These are phyloP conservation scores for Fusarium staphyleae DNA, from an alignment of 2,329 filamentous ascomycete species.

Conservation along the genomic window DNA sequence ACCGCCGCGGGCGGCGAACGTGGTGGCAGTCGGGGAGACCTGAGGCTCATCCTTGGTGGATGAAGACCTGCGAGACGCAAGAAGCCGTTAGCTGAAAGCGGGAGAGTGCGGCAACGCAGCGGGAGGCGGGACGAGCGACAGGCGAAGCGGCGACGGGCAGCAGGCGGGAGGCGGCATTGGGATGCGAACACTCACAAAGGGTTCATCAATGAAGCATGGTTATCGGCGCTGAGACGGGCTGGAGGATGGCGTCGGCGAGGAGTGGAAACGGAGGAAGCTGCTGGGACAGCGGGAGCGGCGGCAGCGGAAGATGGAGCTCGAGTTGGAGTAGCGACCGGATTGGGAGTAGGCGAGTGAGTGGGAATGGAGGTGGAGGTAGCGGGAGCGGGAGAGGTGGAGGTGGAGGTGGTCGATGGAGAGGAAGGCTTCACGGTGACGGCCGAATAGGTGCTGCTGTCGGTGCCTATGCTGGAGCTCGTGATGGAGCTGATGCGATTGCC, in stretches of 20 bases:
- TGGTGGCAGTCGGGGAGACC: slow-evolving; percentile 58
- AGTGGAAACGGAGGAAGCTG: slow-evolving; percentile 29
- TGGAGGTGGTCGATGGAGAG: slow-evolving; percentile 32
- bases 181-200: slow-evolving; percentile 38
- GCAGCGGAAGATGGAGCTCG: slow-evolving; percentile 29
- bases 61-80: slow-evolving; percentile 36
- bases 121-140: slow-evolving; percentile 21
- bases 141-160: slow-evolving; percentile 25
- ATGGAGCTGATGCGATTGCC: slow-evolving; percentile 63
- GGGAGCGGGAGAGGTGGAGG: slow-evolving; percentile 38
- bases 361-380: slow-evolving; percentile 47
- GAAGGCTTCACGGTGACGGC: slow-evolving; percentile 67
- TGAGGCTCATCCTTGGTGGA: slow-evolving; percentile 51
- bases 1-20: slow-evolving; percentile 52
- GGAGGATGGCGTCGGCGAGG: slow-evolving; percentile 30
- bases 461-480: slow-evolving; percentile 62
- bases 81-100: slow-evolving; percentile 30
- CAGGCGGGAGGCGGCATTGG: slow-evolving; percentile 26
- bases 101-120: not conserved
- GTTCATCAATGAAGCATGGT: slow-evolving; percentile 39
- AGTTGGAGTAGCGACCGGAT: slow-evolving; percentile 31
- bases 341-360: slow-evolving; percentile 38
- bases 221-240: slow-evolving; percentile 34
- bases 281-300: slow-evolving; percentile 24
- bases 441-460: slow-evolving; percentile 72